Percentiles rank a stretch among this genome's conserved stretches.
phyloP scores from a whole-genome alignment of 495 filamentous ascomycete genomes.

The Podospora tetraspora region DNA sequence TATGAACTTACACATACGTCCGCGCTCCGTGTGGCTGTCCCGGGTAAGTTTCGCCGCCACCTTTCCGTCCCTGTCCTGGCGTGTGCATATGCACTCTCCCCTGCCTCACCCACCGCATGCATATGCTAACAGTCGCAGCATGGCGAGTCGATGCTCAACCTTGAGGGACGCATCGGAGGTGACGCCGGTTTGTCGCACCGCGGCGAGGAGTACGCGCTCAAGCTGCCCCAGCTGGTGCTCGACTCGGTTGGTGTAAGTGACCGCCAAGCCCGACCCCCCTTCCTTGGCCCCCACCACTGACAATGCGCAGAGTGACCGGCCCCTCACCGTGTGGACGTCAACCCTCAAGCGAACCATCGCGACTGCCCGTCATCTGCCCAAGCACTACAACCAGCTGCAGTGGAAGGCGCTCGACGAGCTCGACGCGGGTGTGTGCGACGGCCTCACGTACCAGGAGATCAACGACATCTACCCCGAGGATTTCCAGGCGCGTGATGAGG shows the following conservation, averaged over 20 bases:
- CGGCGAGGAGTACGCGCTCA: slow-evolving; percentile 77
- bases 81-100: not conserved
- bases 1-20: slow-evolving; percentile 96
- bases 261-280: slow-evolving; percentile 17
- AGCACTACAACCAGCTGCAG: slow-evolving; percentile 80
- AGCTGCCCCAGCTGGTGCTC: slow-evolving; percentile 72
- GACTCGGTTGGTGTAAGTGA: slow-evolving; percentile 66
- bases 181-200: slow-evolving; percentile 83
- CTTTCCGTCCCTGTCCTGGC: slow-evolving; percentile 17
- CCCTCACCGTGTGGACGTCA: slow-evolving; percentile 94
- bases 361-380: slow-evolving; percentile 73
- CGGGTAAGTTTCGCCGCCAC: slow-evolving; percentile 52
- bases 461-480: slow-evolving; percentile 86
- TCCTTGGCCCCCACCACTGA: not conserved
- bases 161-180: slow-evolving; percentile 82
- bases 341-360: slow-evolving; percentile 89
- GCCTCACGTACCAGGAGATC: slow-evolving; percentile 89
- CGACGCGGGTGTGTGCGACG: slow-evolving; percentile 93
- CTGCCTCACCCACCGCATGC: slow-evolving; percentile 10
- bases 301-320: slow-evolving; percentile 48
- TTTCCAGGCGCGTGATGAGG: slow-evolving; percentile 88
- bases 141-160: slow-evolving; percentile 88
- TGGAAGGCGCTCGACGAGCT: slow-evolving; percentile 99
- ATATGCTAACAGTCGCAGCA: slow-evolving; percentile 51
- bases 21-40: slow-evolving; percentile 95